Evolutionary conservation across 371 early-diverging fungal species (phyloP), one percentile per base, ranked within the genome.

Genomic region (Coemansia sp.): DNA sequence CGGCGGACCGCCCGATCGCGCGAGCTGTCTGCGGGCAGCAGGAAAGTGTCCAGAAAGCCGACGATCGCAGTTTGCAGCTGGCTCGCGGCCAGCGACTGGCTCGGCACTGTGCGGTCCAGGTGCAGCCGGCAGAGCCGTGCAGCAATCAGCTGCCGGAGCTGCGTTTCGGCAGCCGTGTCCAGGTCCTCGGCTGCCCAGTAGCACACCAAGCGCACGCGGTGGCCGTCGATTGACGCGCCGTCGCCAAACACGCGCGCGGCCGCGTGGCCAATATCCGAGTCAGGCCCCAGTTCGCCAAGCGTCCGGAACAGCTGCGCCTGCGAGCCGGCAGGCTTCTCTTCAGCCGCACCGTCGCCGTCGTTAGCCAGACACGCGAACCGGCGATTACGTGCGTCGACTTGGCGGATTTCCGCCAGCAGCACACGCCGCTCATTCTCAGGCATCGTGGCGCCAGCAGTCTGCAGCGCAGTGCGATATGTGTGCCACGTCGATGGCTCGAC

Each of bases 401-500:
- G 58, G 14, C 10, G 13, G n/a, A 64, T 11, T 8, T 14, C n/a
- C 5, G 13, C 26, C 13, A 11, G 51, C 31, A 51, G 34, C 13
- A 14, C 34, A 31, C 11, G 10, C 4, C 51, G 51, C 51, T n/a
- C 9, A 14, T 51, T 26, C 32, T 4, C 59, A 39, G 13, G 36
- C 45, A 34, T n/a, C 7, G 34, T 6, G 20, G 51, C 1, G 6
- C 51, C 34, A 7, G 51, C n/a, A 14, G 51, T 14, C n/a, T 54
- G 26, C 1, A 54, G 59, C 7, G 70, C 65, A 6, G 62, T 26
- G 35, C 32, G 38, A 48, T 68, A 63, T 10, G 55, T 56, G 4
- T 16, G 11, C 75, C 75, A 74, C 3, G 75, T 65, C 11, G 75
- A 41, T 9, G 75, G 75, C 49, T 74, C 75, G 6, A 74, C 70